Conservation (phyloP, 257 asterid genomes). For the Solanum pimpinellifolium region DNA sequence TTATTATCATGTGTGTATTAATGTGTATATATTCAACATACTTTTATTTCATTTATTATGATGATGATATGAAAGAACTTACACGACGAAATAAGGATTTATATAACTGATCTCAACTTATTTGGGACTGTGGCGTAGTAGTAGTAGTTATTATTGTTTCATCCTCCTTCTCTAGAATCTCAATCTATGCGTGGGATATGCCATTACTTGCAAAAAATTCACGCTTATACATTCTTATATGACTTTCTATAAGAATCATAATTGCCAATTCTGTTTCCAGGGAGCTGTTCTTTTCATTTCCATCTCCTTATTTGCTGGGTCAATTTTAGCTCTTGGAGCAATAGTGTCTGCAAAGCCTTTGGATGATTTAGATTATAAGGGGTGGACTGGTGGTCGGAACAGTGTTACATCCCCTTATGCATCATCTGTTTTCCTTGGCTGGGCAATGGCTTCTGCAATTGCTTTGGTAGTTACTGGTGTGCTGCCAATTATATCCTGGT, state of each 20-base stretch:
- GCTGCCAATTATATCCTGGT: conserved; percentile 95
- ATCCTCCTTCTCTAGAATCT: not conserved
- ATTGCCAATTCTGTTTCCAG: conserved; percentile 22
- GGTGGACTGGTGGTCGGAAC: conserved; percentile 55
- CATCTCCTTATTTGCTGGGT: conserved; percentile 73
- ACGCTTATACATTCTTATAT: not conserved
- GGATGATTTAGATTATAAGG: conserved; percentile 77
- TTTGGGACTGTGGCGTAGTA: not conserved
- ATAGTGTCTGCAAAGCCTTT: conserved; percentile 93
- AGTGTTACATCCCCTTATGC: conserved; percentile 81
- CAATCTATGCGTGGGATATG: not conserved
- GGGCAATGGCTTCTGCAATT: conserved; percentile 93
- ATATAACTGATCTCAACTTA: not conserved
- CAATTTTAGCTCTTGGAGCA: conserved; percentile 85
- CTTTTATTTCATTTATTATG: not conserved
- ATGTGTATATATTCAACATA: not conserved
- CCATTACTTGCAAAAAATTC: not conserved
- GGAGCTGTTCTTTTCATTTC: conserved; percentile 62
- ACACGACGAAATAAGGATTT: not conserved
- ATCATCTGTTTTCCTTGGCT: conserved; percentile 81
- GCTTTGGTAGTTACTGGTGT: conserved; percentile 77
- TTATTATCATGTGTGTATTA: not conserved
- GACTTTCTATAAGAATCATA: not conserved
- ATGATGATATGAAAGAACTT: not conserved
- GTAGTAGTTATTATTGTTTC: not conserved